Base-by-base conservation (phyloP, 805 yeast species). In the Dipodascus albidus region DNA sequence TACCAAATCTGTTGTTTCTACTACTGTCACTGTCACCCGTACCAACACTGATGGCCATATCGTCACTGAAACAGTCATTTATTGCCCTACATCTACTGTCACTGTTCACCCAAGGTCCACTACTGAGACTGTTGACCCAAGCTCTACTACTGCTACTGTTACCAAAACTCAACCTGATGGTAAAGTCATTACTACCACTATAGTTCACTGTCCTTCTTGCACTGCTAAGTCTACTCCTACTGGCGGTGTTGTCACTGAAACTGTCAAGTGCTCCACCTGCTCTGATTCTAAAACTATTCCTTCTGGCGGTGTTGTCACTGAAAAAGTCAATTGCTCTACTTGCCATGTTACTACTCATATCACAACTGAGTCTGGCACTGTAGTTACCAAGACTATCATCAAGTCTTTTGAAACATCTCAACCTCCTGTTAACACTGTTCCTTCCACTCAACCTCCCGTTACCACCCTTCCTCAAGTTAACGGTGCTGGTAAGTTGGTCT, bases 381-480 rank as follows among this genome's bases (percentile, higher is more conserved):
- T 27, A 6, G 33, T 38, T 14, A 38, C 44, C 44, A 38, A 38
- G 44, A 38, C 44, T 17, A 4, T n/a, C 14, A 38, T 19, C 44
- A 38, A 38, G 44, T n/a, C 44, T 14, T 38, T 19, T 38, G 44
- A 38, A 38, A n/a, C 44, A 6, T 3, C 44, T 17, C 17, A 38
- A 17, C 44, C 44, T 38, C 17, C 44, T 38, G 8, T 3, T 6
- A 19, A 6, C 6, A 17, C 44, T 19, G n/a, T 11, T n/a, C 44
- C 44, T 47, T 14, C 27, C 20, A 17, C 20, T 17, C n/a, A 23
- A 21, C 23, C 49, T 23, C 49, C 49, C n/a, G 49, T 47, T n/a
- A 47, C 31, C n/a, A 47, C 49, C 22, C 49, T 47, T 47, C 49
- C 49, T 47, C 49, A 47, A 47, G 49, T 47, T 21, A 47, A 47